phyloP scores from a whole-genome alignment of 768 basidiomycete genomes.

The Sutorius australiensis region DNA sequence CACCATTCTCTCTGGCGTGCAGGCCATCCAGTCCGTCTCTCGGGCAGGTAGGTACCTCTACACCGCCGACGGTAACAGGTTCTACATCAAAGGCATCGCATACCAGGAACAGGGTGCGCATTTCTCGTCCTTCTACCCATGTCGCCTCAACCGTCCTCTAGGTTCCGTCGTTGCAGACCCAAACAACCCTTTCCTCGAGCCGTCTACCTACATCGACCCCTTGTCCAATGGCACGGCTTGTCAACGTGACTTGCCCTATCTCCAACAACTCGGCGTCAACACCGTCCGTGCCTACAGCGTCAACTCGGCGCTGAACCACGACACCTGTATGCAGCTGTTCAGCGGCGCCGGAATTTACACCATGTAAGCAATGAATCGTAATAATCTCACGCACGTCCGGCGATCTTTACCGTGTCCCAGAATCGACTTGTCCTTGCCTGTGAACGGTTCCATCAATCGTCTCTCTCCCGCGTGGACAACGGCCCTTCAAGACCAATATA shows the following conservation, averaged over 20 bases:
- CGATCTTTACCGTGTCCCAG: conserved; percentile 37
- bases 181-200: conserved; percentile 65
- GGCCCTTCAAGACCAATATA: conserved; percentile 74
- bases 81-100: conserved; percentile 85
- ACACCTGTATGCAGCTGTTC: conserved; percentile 77
- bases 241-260: conserved; percentile 72
- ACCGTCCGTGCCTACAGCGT: conserved; percentile 85
- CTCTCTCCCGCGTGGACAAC: conserved; percentile 72
- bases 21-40: conserved; percentile 66
- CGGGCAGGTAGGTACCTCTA: conserved; percentile 81
- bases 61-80: conserved; percentile 65
- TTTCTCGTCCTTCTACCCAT: background rate
- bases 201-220: conserved; percentile 77
- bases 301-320: conserved; percentile 78
- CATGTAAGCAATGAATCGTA: conserved; percentile 52
- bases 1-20: conserved; percentile 45
- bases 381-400: conserved; percentile 1
- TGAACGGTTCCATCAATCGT: conserved; percentile 84
- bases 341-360: conserved; percentile 82
- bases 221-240: conserved; percentile 66
- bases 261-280: conserved; percentile 76
- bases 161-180: conserved; percentile 39
- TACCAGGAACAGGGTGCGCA: conserved; percentile 76
- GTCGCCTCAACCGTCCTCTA: conserved; percentile 13
- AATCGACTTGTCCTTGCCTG: conserved; percentile 80